phyloP scores from a whole-genome alignment of 2,329 filamentous ascomycete genomes.

The Monilinia fructicola region DNA sequence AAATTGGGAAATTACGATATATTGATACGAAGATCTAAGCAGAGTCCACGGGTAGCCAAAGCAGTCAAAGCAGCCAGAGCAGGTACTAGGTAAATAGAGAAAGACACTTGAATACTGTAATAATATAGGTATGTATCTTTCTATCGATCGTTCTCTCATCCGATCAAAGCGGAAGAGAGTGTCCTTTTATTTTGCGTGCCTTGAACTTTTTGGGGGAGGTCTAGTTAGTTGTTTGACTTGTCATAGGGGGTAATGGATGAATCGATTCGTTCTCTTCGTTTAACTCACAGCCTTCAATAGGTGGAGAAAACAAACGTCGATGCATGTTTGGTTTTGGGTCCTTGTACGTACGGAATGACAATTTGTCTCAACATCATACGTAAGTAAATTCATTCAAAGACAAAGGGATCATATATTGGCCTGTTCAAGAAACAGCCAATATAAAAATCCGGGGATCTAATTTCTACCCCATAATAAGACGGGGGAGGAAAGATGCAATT shows the following conservation, averaged over 20 bases:
- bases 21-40: background rate
- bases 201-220: background rate
- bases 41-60: no score
- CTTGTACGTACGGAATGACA: background rate
- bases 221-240: background rate
- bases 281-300: background rate
- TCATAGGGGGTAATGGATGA: background rate
- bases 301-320: constrained; percentile 2
- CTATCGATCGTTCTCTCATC: no score
- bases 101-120: background rate
- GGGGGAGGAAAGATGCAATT: background rate
- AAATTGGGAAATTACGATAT: background rate
- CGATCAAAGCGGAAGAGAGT: background rate
- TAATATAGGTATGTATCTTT: background rate
- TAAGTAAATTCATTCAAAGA: background rate
- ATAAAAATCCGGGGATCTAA: constrained; percentile 11
- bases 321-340: background rate
- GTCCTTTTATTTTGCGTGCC: background rate
- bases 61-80: background rate
- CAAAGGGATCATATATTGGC: constrained; percentile 10
- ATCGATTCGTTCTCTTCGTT: constrained; percentile 6
- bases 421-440: constrained; percentile 13
- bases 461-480: constrained; percentile 2
- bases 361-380: constrained; percentile 2
- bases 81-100: background rate